A percentile compares a stretch with the other conserved stretches of the same genome.
These are phyloP conservation scores for Hordeum vulgare DNA, from an alignment of 176 grass and related monocot genomes.

Conservation along the genomic window MorexV3_pseudomolecules_assembly NC_058521.1:46874864-46875363, in stretches of 20 bases:
- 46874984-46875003: background rate
- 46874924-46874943: background rate
- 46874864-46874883: background rate
- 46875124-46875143: background rate
- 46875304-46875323: background rate
- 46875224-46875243: background rate
- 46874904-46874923: background rate
- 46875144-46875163: background rate
- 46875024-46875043: background rate
- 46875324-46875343: background rate
- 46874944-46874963: background rate
- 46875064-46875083: background rate
- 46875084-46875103: background rate
- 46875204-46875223: background rate
- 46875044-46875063: background rate
- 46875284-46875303: background rate
- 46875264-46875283: background rate
- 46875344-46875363: background rate
- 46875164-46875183: background rate
- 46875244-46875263: background rate
- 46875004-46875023: background rate
- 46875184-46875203: background rate
- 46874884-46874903: conserved; percentile 7
- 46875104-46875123: background rate
- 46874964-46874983: background rate